A percentile compares a stretch with the other conserved stretches of the same genome.
Conservation (phyloP, 352 stramenopile species). For the Phytophthora litchii region DNA sequence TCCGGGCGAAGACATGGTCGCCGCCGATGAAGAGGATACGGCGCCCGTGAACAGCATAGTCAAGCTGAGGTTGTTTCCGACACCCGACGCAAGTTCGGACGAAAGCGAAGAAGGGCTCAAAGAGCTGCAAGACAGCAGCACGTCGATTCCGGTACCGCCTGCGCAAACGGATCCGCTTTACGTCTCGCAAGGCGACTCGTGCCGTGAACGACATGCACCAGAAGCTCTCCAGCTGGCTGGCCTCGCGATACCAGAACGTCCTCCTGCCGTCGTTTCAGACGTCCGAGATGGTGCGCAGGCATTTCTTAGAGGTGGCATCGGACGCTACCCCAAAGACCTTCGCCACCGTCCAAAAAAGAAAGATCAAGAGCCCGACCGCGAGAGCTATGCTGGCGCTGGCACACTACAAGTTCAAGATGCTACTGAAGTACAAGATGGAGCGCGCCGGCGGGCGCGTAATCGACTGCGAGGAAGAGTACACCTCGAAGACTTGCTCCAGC, state of each 20-base stretch:
- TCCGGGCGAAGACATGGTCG: no score
- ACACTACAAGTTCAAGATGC: slow-evolving; percentile 18
- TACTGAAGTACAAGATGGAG: slow-evolving; percentile 24
- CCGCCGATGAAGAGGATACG: no score
- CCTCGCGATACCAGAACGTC: slow-evolving; percentile 9
- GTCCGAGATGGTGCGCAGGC: slow-evolving; percentile 13
- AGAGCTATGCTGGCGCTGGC: slow-evolving; percentile 15
- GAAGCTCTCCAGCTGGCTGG: slow-evolving; percentile 2
- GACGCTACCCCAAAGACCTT: slow-evolving; percentile 2
- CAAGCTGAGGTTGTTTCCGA: no score
- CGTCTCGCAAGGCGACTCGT: background rate
- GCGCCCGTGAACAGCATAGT: no score
- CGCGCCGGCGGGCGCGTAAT: slow-evolving; percentile 8
- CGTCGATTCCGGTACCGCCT: slow-evolving; percentile 15
- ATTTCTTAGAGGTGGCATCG: slow-evolving; percentile 2
- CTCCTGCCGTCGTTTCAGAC: slow-evolving; percentile 25
- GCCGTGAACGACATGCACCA: slow-evolving; percentile 18
- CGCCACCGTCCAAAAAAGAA: background rate
- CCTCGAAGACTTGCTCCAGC: slow-evolving; percentile 16
- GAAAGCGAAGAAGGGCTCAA: background rate
- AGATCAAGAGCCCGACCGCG: slow-evolving; percentile 8
- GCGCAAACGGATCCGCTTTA: slow-evolving; percentile 2
- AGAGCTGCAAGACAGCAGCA: background rate
- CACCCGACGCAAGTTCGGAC: background rate
- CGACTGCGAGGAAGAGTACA: slow-evolving; percentile 27